Percentiles rank a stretch among this genome's conserved stretches.
These are phyloP conservation scores for Bisporella sp. DNA, from an alignment of 2,329 filamentous ascomycete genomes.

Conservation along the genomic window DNA sequence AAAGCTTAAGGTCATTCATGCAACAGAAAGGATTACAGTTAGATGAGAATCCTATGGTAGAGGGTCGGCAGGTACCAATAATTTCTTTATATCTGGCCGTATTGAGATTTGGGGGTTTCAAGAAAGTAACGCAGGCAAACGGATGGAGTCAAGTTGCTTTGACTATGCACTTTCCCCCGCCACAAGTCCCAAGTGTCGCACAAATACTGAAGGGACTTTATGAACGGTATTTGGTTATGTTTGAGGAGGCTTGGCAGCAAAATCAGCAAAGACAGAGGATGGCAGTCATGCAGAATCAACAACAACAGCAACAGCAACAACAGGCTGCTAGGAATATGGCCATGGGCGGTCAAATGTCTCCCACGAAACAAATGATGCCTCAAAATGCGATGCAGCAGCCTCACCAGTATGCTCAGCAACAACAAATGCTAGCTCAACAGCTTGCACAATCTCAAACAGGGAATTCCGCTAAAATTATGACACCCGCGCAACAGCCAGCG, in stretches of 20 bases:
- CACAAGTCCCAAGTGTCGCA: conserved; percentile 59
- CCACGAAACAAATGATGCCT: conserved; percentile 34
- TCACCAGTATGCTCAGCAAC: conserved; percentile 39
- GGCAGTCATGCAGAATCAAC: conserved; percentile 17
- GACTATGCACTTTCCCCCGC: conserved; percentile 52
- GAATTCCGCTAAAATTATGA: conserved; percentile 37
- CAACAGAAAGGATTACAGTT: conserved; percentile 63
- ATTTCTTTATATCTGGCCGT: conserved; percentile 73
- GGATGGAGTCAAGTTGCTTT: conserved; percentile 69
- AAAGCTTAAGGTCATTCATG: conserved; percentile 74
- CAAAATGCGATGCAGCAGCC: conserved; percentile 40
- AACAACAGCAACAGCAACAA: conserved; percentile 6
- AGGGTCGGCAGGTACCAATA: conserved; percentile 67
- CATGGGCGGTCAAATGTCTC: conserved; percentile 35
- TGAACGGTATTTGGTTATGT: conserved; percentile 66
- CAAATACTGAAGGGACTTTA: conserved; percentile 68
- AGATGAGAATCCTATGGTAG: conserved; percentile 66
- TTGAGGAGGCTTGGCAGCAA: conserved; percentile 62
- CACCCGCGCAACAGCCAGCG: conserved; percentile 37
- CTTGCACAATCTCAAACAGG: conserved; percentile 35
- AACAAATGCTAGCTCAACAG: conserved; percentile 30
- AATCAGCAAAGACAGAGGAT: conserved; percentile 42
- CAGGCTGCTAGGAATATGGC: conserved; percentile 12
- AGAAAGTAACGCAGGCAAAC: conserved; percentile 58
- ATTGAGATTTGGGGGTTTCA: conserved; percentile 70